Evolutionary conservation across 2,329 filamentous ascomycete genomes (phyloP), one percentile per base, ranked within the genome.

Genomic region (Claviceps monticola): DNA sequence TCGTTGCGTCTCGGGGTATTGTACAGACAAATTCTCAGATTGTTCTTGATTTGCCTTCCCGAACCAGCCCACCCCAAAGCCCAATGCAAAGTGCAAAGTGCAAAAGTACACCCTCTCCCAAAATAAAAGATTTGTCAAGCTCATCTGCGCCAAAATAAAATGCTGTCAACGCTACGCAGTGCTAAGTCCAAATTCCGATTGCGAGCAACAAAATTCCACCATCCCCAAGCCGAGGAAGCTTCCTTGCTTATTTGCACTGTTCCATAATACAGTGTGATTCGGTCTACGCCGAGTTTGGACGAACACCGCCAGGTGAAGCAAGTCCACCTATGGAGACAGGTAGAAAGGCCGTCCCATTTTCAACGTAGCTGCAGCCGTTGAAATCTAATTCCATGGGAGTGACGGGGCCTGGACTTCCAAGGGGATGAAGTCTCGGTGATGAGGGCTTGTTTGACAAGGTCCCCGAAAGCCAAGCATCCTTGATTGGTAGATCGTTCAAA

Each of bases 321-420:
- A 46, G 13, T 36, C 43, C 49, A 19, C n/a, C 9, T n/a, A 46
- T 52, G 4, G 50, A 38, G 6, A 46, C 16, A 42, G 46, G 21
- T 36, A 45, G 44, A 16, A 49, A 41, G 0, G 29, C 52, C 9
- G 50, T 50, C 3, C 52, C 54, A n/a, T 36, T 54, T 41, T 61
- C 58, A 23, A 72, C 60, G 39, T 75, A 71, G 34, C 68, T 68
- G 41, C 64, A 63, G 9, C 63, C 64, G 14, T 64, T 60, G 0
- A 67, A 61, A 19, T 70, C 72, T 41, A 83, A 62, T 17, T 79
- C 75, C 71, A 82, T 79, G 1, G 79, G 79, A 1, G 79, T 82
- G 14, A 82, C 78, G 0, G 78, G 78, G 0, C 78, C 78, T 0
- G 78, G 78, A 53, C 78, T 80, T 3, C 77, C 76, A 11, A 79